Conservation (phyloP, 106 monocot species). For the Platanthera guangdongensis region DNA sequence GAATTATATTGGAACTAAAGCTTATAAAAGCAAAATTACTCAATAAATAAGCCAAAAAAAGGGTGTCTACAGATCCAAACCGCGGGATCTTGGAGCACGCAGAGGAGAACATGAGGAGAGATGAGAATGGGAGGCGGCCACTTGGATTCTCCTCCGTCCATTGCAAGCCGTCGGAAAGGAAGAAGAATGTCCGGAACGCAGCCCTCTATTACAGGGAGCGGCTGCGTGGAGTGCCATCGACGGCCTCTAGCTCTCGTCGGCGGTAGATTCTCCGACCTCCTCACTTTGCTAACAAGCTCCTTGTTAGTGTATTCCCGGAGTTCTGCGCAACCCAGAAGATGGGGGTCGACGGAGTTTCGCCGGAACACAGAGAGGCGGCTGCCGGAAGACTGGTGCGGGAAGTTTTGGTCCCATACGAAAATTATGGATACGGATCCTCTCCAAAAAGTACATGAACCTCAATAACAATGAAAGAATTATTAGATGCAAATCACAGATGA, state of each 20-base stretch:
- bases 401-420: not conserved
- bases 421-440: no score
- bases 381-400: not conserved
- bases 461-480: no score
- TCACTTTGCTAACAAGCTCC: no score
- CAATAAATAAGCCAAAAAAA: not conserved
- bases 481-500: no score
- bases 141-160: not conserved
- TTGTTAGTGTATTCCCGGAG: no score
- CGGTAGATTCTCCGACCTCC: not conserved
- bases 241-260: not conserved
- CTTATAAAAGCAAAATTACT: not conserved
- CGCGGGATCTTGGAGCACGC: not conserved
- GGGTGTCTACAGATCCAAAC: not conserved
- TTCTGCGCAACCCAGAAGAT: no score
- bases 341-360: no score
- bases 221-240: conserved; percentile 2
- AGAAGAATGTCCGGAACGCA: not conserved
- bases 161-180: not conserved
- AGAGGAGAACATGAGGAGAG: not conserved
- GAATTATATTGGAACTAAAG: not conserved
- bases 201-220: not conserved
- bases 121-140: not conserved
- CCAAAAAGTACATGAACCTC: no score
- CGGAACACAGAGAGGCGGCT: not conserved